phyloP scores from a whole-genome alignment of 495 filamentous ascomycete genomes.

The Penicillium salamii region DNA sequence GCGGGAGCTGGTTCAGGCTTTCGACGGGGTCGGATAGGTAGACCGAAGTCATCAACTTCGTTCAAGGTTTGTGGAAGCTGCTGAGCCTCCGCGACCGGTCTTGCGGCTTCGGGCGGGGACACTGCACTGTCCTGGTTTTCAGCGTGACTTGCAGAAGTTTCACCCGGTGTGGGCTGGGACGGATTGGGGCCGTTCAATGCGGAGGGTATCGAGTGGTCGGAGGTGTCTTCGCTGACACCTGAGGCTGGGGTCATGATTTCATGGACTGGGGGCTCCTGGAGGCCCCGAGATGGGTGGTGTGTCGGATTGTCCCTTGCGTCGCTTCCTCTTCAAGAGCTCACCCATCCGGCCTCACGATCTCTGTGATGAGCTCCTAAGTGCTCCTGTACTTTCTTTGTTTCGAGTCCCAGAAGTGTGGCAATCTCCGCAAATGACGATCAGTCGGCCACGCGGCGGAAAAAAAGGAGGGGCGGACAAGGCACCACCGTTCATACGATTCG shows the following conservation, averaged over 20 bases:
- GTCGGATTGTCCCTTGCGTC: slow-evolving; percentile 12
- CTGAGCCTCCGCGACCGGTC: neutral
- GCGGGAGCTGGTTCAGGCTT: slow-evolving; percentile 13
- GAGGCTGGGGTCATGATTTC: slow-evolving; percentile 29
- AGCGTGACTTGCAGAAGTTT: slow-evolving; percentile 8
- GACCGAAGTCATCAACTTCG: slow-evolving; percentile 45
- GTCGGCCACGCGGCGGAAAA: slow-evolving; percentile 23
- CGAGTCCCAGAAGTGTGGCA: slow-evolving; percentile 6
- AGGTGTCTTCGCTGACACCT: slow-evolving; percentile 20
- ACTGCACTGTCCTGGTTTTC: slow-evolving; percentile 17
- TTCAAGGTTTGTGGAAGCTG: slow-evolving; percentile 18
- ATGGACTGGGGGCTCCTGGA: slow-evolving; percentile 16
- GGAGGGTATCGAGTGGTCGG: slow-evolving; percentile 9
- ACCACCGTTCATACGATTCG: too few species aligned
- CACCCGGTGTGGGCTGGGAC: slow-evolving; percentile 2
- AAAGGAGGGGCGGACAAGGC: slow-evolving; percentile 25
- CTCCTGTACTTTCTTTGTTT: neutral
- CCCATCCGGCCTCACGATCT: slow-evolving; percentile 20
- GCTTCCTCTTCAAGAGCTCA: slow-evolving; percentile 14
- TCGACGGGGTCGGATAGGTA: slow-evolving; percentile 38
- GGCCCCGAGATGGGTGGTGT: slow-evolving; percentile 9
- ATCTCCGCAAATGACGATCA: slow-evolving; percentile 26
- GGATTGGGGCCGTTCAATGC: slow-evolving; percentile 10
- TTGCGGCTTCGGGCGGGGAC: neutral
- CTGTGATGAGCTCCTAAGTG: neutral